These are phyloP conservation scores for Eutypella sp. DNA, from an alignment of 2,329 filamentous ascomycete genomes.

Conservation along the genomic window DNA sequence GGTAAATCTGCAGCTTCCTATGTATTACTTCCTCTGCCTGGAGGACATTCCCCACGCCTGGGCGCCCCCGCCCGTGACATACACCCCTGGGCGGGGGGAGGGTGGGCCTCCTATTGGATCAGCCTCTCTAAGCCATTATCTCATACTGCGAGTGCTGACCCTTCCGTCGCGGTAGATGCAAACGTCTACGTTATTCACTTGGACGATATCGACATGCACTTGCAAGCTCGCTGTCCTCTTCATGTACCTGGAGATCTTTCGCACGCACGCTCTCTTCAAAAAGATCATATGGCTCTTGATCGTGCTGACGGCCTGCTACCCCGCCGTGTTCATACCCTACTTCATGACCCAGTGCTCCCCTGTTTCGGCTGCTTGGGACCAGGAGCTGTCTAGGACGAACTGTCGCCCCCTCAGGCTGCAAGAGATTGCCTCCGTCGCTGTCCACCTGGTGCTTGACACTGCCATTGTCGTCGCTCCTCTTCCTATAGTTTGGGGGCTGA, in stretches of 20 bases:
- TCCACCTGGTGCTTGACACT: constrained; percentile 1
- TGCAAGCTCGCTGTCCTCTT: constrained; percentile 7
- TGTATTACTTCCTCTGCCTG: too few relatives aligned
- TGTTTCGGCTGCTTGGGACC: constrained; percentile 6
- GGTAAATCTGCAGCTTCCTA: neutral
- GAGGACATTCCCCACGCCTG: neutral
- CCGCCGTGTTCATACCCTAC: constrained; percentile 1
- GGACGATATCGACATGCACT: constrained; percentile 4
- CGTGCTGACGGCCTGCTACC: neutral
- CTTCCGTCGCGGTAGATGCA: neutral
- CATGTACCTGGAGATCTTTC: constrained; percentile 6
- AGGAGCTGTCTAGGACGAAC: constrained; percentile 2
- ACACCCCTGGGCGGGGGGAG: neutral
- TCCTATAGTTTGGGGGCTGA: constrained; percentile 5
- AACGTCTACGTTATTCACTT: constrained; percentile 1
- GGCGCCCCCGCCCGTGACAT: neutral
- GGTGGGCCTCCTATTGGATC: neutral
- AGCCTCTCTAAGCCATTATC: neutral
- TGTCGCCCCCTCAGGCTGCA: neutral
- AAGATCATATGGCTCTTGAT: constrained; percentile 3
- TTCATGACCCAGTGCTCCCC: constrained; percentile 5
- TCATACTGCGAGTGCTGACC: neutral
- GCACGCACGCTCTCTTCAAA: neutral
- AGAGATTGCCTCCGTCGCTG: constrained; percentile 3
- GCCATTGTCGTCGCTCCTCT: constrained; percentile 1